Base-by-base conservation (phyloP, 257 asterid species). In the Euphrasia confusa region DNA sequence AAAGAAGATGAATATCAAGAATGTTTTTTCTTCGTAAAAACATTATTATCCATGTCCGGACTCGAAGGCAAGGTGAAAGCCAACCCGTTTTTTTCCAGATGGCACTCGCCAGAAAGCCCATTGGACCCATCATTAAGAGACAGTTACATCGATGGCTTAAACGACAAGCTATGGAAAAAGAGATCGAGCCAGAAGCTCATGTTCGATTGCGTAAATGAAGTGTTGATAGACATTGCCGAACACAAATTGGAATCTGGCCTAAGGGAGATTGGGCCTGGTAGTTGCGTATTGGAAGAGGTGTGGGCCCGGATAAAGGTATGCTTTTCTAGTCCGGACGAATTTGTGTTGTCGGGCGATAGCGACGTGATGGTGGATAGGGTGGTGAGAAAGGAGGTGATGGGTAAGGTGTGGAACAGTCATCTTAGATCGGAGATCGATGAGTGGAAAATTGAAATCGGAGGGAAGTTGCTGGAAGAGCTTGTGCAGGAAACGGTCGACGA, bases 91-190 rank as follows among this genome's bases (percentile, higher is more conserved):
- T 30, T 74, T 49, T 64, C 75, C 30, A 73, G 77, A 67, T 85
- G 92, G 92, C 84, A 85, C 74, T 81, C 96, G 15, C 77, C 81
- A 3, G 88, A 77, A 40, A 88, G 90, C 72, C 95, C 90, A 4
- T 68, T 88, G 68, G 81, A 85, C 76, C 96, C 95, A 21, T 80
- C 77, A 2, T 66, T 88, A 63, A 72, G 90, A 71, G 91, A 85
- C 73, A 78, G 60, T 17, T 88, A 76, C 60, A 60, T 78, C 13
- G 13, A 21, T 7, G 83, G 70, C 64, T 53, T 66, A 63, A 69
- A 75, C 9, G 86, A 78, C 37, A 75, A 65, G 74, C 74, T 76
- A 61, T 72, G 88, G 75, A 83, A 72, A 60, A 77, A 61, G 65
- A 65, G 84, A 72, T 85, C 90, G 58, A 77, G 73, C 13, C 84